Base-by-base conservation (phyloP, 257 asterid species). In the Phtheirospermum japonicum region DNA sequence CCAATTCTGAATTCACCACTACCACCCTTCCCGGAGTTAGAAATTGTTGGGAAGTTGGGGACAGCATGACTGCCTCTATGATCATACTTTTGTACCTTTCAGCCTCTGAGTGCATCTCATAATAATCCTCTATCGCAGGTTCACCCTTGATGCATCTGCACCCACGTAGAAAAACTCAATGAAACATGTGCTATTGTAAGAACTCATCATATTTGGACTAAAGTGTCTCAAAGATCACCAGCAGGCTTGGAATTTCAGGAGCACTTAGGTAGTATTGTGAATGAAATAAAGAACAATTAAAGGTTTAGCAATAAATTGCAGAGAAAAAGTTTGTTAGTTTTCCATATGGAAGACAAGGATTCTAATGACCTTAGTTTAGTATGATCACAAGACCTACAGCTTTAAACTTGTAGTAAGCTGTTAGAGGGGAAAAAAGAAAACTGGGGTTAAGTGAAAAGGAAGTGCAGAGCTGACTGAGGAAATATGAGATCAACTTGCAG, bases 111-210 rank as follows among this genome's bases (percentile, higher is more conserved):
- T 79, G 72, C 81, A 85, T 71, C 74, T 85, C 96, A 65, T 66
- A 93, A 74, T 93, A 93, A 53, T 93, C 99, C 84, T 89, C 99
- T 59, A 93, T 87, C 30, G 85, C 95, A 10, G 99, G 97, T 69
- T 93, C 97, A 67, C 99, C 95, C 77, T 89, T 93, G 58, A 93
- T 93, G 79, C 99, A 93, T 70, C 99, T 92, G 76, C 72, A 83
- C 40, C 43, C 70, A 80, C 56, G 54, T 8, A 71, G 34, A 50
- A 16, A 65, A 56, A 71, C 61, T 62, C 64, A 63, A 42, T 57
- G 63, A 59, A 34, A 49, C 54, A 30, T 34, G 59, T 57, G 61
- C n/a, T 9, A 54, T 42, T 30, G 70, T 20, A 59, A 62, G 51
- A 58, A 4, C 54, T 59, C 48, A 32, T 19, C 49, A 59, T 42